Base-by-base conservation (phyloP, 768 basidiomycete species). In the Termitomyces sp. region DNA sequence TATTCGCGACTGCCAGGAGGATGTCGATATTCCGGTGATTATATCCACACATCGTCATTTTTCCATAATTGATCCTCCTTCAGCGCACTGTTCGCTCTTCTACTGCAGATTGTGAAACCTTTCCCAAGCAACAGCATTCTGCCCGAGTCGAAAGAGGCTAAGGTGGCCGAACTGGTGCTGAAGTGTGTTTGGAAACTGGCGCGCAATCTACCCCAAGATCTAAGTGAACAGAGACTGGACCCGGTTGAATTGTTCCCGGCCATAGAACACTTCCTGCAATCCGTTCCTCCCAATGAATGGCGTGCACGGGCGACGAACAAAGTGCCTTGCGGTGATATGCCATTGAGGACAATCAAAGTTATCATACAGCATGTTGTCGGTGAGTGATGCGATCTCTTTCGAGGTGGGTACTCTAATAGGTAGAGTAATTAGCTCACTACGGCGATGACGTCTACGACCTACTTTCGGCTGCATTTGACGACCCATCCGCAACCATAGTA, bases 101-200 rank as follows among this genome's bases (percentile, higher is more conserved):
- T 98, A 7, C 73, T 94, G 45, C 86, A 89, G 63, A 89, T 94
- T 42, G 82, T 89, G 50, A 88, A 89, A 63, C 89, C 93, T 18
- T 90, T 95, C 74, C 89, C 89, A 2, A 77, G 73, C 53, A 90
- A 81, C 53, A 88, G 84, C 27, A 88, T 88, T 18, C 65, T 81
- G 23, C 70, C 82, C 1, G 87, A 94, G 39, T 88, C 92, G 2
- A 86, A 89, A 58, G 90, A 91, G 62, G 82, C 89, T 0, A 90
- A 89, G 62, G 89, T 98, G 18, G 92, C 94, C 2, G 95, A 98
- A 68, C 81, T 98, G 20, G 92, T 93, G 16, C 71, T 94, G 55
- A 96, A 98, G 75, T 99, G 97, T 70, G 84, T 99, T 25, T 98
- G 97, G 97, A 99, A 99, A 72, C 74, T 98, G 53, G 94, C 94